Evolutionary conservation across 2,329 filamentous ascomycete genomes (phyloP).

Genomic region (Epicoccum nigrum): DNA sequence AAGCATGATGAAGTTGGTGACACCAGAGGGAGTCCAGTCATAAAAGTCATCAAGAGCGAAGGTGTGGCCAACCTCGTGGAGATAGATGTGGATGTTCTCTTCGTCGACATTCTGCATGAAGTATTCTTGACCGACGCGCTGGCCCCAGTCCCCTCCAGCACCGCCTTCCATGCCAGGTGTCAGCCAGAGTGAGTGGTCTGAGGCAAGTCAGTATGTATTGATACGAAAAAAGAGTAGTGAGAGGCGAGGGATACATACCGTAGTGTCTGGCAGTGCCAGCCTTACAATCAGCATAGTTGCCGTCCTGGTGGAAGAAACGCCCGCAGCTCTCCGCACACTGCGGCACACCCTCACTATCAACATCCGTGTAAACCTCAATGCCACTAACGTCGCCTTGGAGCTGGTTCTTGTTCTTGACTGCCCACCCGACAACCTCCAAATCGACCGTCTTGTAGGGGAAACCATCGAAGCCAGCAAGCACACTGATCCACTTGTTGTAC

Average conservation of each 20-base stretch:
- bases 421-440: constrained; percentile 54
- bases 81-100: constrained; percentile 53
- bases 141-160: constrained; percentile 42
- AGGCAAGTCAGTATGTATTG: no score
- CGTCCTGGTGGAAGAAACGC: constrained; percentile 52
- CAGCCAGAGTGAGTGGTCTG: no score
- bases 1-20: constrained; percentile 54
- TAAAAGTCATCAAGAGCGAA: constrained; percentile 51
- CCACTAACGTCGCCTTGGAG: constrained; percentile 45
- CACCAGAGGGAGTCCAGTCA: constrained; percentile 53
- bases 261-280: constrained; percentile 51
- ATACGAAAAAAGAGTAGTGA: no score
- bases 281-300: constrained; percentile 45
- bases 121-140: constrained; percentile 53
- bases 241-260: constrained; percentile 38
- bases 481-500: constrained; percentile 53
- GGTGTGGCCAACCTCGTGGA: constrained; percentile 54
- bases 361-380: constrained; percentile 52
- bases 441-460: constrained; percentile 52
- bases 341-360: constrained; percentile 50
- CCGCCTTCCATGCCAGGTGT: no score
- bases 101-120: constrained; percentile 48
- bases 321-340: constrained; percentile 53
- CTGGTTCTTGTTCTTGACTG: constrained; percentile 48
- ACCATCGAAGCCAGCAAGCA: constrained; percentile 53